Evolutionary conservation across 164 flowering plant species (phyloP).

Genomic region (Chimonanthus praecox): DNA sequence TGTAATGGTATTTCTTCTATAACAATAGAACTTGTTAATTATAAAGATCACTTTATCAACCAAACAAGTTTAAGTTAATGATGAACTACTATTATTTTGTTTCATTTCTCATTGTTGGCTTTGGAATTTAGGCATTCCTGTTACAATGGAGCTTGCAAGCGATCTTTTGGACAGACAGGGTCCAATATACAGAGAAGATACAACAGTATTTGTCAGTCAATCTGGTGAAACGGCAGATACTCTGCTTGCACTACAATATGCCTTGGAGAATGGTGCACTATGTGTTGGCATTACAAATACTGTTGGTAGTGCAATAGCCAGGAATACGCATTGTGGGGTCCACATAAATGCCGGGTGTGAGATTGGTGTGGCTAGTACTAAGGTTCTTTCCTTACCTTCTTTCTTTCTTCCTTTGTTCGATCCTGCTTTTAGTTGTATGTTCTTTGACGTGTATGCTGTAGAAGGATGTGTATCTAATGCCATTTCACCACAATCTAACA

Average conservation of each 20-base stretch:
- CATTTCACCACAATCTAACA: slow-evolving; percentile 15
- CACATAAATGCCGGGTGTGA: slow-evolving; percentile 98
- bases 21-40: no score
- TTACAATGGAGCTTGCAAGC: slow-evolving; percentile 95
- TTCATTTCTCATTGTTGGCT: background rate
- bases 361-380: slow-evolving; percentile 98
- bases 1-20: no score
- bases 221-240: slow-evolving; percentile 99
- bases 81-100: background rate
- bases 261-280: slow-evolving; percentile 85
- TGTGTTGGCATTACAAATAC: slow-evolving; percentile 98
- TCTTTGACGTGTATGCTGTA: background rate
- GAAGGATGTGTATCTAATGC: background rate
- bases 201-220: slow-evolving; percentile 96
- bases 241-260: slow-evolving; percentile 76
- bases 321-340: slow-evolving; percentile 92
- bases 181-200: slow-evolving; percentile 95
- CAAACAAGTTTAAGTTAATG: slow-evolving; percentile 15
- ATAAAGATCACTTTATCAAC: background rate
- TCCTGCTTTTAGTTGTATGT: background rate
- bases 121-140: slow-evolving; percentile 62
- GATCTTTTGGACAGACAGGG: slow-evolving; percentile 93
- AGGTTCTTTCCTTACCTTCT: slow-evolving; percentile 36
- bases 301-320: slow-evolving; percentile 93
- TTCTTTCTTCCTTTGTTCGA: no score